Evolutionary conservation across 139 green algal genomes (phyloP).

Genomic region (Tetraselmis striata): DNA sequence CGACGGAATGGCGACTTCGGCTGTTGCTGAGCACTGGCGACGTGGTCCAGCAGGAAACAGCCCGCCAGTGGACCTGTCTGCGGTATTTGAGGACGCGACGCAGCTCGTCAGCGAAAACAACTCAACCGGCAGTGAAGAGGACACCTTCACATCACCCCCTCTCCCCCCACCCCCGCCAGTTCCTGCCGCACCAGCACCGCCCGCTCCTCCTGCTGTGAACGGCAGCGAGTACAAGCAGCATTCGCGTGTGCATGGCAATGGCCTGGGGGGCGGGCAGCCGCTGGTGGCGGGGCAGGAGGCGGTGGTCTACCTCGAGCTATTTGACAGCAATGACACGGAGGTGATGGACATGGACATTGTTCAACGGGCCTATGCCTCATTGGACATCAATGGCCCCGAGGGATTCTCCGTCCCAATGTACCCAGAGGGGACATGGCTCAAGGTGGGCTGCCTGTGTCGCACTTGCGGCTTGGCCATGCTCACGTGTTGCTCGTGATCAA

Average conservation of each 20-base stretch:
- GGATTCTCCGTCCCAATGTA: background rate
- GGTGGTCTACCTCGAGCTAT: background rate
- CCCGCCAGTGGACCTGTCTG: too few species aligned
- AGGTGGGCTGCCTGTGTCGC: background rate
- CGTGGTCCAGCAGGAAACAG: too few species aligned
- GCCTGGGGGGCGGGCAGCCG: background rate
- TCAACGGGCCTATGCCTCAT: background rate
- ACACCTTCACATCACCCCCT: too few species aligned
- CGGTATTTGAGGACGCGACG: too few species aligned
- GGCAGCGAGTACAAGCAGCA: background rate
- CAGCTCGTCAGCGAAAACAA: too few species aligned
- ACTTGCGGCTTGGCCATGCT: too few species aligned
- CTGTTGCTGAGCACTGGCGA: too few species aligned
- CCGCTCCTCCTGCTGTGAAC: background rate
- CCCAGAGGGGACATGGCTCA: background rate
- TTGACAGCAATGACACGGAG: background rate
- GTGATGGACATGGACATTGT: background rate
- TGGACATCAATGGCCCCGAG: background rate
- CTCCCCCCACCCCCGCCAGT: too few species aligned
- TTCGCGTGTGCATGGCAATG: background rate
- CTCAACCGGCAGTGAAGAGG: too few species aligned
- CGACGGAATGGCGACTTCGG: too few species aligned
- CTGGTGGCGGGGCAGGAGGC: background rate
- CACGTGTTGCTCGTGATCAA: too few species aligned
- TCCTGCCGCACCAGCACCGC: background rate